Conservation (phyloP, 148 eudicot genomes). For the Vaccinium myrtillus region DNA sequence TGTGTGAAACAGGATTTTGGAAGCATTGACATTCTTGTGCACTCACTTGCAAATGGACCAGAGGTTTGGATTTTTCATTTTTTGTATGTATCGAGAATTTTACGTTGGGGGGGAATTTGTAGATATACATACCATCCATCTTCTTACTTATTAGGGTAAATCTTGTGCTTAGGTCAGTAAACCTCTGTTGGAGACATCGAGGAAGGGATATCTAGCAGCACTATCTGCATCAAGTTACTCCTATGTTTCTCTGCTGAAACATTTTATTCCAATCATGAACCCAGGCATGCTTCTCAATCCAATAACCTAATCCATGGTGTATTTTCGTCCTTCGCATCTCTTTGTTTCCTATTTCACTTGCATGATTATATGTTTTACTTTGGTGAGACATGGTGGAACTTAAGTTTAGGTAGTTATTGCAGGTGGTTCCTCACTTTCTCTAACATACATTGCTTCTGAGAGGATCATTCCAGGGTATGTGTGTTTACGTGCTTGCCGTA, state of each 20-base stretch:
- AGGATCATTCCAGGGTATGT: slow-evolving; percentile 91
- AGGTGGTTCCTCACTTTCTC: slow-evolving; percentile 65
- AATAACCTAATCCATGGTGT: background rate
- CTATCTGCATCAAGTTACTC: slow-evolving; percentile 96
- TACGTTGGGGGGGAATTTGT: background rate
- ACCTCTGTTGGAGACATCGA: slow-evolving; percentile 88
- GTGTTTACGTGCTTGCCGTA: background rate
- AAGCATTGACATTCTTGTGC: slow-evolving; percentile 92
- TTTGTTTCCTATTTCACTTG: background rate
- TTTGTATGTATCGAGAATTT: too few species aligned
- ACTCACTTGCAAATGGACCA: slow-evolving; percentile 96
- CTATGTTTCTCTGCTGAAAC: slow-evolving; percentile 80
- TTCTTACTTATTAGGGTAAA: slow-evolving; percentile 15
- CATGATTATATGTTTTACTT: background rate
- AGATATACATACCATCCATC: background rate
- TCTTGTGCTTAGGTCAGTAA: slow-evolving; percentile 62
- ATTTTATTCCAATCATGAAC: slow-evolving; percentile 93
- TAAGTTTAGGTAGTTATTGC: background rate
- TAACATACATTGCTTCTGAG: slow-evolving; percentile 94
- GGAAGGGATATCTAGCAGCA: slow-evolving; percentile 91
- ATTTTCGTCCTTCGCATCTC: background rate
- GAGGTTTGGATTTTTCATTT: slow-evolving; percentile 46
- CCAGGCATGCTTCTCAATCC: slow-evolving; percentile 54
- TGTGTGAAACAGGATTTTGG: slow-evolving; percentile 85
- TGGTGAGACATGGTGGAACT: background rate